Percentiles rank a stretch among this genome's conserved stretches.
phyloP scores from a whole-genome alignment of 345 rosid species.

The Linum lewisii region DNA sequence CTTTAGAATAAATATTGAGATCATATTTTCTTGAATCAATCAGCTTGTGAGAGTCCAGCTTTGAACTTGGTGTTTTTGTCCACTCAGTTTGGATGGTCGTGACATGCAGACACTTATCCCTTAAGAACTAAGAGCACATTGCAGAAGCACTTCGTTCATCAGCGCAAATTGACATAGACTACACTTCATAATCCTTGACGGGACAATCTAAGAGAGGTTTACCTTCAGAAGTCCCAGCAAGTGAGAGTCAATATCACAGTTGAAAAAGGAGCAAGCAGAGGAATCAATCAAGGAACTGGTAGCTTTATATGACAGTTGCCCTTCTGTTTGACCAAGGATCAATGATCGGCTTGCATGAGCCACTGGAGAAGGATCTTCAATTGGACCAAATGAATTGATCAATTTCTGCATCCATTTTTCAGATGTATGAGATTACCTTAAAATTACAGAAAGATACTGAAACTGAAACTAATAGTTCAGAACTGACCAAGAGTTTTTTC shows the following conservation, averaged over 20 bases:
- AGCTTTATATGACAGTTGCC: conserved; percentile 65
- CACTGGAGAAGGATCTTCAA: conserved; percentile 87
- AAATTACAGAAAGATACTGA: conserved; percentile 3
- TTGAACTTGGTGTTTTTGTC: not conserved
- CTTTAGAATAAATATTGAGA: not conserved
- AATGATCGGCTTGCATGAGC: conserved; percentile 56
- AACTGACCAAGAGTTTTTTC: conserved; percentile 71
- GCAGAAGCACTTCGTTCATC: not conserved
- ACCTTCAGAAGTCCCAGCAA: conserved; percentile 77
- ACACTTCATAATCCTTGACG: not conserved
- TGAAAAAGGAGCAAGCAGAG: conserved; percentile 55
- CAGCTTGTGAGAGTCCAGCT: not conserved
- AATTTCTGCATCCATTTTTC: conserved; percentile 56
- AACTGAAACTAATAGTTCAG: conserved; percentile 16
- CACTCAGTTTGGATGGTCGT: not conserved
- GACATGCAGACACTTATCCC: too few species aligned
- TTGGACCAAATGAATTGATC: conserved; percentile 54
- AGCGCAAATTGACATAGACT: not conserved
- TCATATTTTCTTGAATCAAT: not conserved
- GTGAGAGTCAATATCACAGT: conserved; percentile 59
- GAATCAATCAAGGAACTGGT: conserved; percentile 67
- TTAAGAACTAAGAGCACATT: not conserved
- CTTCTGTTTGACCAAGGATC: conserved; percentile 62
- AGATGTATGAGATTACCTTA: conserved; percentile 13
- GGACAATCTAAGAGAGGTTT: conserved; percentile 5